phyloP scores from a whole-genome alignment of 2,329 filamentous ascomycete genomes.

The Chalara sp. region DNA sequence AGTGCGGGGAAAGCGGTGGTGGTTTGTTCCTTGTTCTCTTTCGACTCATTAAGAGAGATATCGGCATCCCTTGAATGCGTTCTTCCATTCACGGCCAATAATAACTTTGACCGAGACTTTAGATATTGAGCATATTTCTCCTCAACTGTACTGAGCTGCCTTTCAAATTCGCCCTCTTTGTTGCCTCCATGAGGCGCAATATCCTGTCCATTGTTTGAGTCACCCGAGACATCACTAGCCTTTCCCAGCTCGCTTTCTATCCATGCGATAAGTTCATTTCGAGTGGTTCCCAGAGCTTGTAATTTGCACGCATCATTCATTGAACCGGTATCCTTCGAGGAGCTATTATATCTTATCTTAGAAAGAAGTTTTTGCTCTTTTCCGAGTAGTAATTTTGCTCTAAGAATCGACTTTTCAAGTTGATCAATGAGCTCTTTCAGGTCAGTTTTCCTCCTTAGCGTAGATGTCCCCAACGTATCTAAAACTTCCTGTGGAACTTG shows the following conservation, averaged over 20 bases:
- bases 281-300: constrained; percentile 47
- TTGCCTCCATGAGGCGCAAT: constrained; percentile 7
- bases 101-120: constrained; percentile 39
- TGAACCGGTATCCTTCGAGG: neutral
- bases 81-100: constrained; percentile 24
- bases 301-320: constrained; percentile 21
- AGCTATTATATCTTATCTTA: constrained; percentile 28
- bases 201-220: constrained; percentile 18
- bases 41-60: neutral
- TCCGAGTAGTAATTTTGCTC: constrained; percentile 48
- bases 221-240: constrained; percentile 32
- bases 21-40: constrained; percentile 1
- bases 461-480: constrained; percentile 4
- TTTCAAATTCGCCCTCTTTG: constrained; percentile 16
- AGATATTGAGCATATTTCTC: constrained; percentile 49
- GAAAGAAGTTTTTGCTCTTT: constrained; percentile 50
- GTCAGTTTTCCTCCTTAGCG: constrained; percentile 31
- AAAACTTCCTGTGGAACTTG: constrained; percentile 23
- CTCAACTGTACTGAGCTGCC: constrained; percentile 32
- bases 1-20: constrained; percentile 9
- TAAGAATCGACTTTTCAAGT: constrained; percentile 52
- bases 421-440: constrained; percentile 41
- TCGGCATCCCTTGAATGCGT: neutral
- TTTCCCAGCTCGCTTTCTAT: constrained; percentile 56
- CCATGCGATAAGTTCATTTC: constrained; percentile 57